These are phyloP conservation scores for Paecilomyces sp. DNA, from an alignment of 2,329 filamentous ascomycete species.

Conservation along the genomic window DNA sequence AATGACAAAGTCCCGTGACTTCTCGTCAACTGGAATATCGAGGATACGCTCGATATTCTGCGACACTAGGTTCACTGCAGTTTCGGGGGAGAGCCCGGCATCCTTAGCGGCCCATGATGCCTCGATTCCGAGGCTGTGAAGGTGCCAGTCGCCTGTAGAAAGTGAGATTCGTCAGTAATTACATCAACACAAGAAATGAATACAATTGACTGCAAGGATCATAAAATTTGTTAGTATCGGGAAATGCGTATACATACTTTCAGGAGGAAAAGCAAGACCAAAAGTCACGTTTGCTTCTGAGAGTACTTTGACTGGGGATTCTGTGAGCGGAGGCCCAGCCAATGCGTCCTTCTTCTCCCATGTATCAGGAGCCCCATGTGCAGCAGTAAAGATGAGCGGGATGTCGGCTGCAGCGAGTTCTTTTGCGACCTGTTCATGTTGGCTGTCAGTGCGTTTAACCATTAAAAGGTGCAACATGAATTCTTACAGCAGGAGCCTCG, in stretches of 20 bases:
- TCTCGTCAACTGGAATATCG: slow-evolving; percentile 19
- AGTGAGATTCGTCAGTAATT: slow-evolving; percentile 27
- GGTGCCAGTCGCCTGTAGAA: slow-evolving; percentile 26
- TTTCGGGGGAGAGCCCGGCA: slow-evolving; percentile 4
- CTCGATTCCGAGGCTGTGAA: slow-evolving; percentile 31
- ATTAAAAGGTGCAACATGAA: neutral
- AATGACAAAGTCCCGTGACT: slow-evolving; percentile 33
- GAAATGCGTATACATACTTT: slow-evolving; percentile 1
- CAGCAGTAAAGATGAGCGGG: slow-evolving; percentile 38
- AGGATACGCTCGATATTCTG: slow-evolving; percentile 38
- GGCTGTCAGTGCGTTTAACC: neutral
- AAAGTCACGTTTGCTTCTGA: slow-evolving; percentile 29
- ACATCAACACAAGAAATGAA: neutral
- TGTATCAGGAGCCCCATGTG: slow-evolving; percentile 21
- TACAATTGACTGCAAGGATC: no score
- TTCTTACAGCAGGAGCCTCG: slow-evolving; percentile 23
- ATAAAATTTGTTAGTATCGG: no score
- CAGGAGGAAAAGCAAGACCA: slow-evolving; percentile 6
- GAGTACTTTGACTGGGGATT: slow-evolving; percentile 32
- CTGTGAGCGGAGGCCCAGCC: slow-evolving; percentile 37
- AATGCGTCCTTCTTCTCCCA: slow-evolving; percentile 34
- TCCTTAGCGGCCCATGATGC: slow-evolving; percentile 7
- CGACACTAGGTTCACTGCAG: slow-evolving; percentile 32
- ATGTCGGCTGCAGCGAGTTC: slow-evolving; percentile 35
- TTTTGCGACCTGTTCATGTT: slow-evolving; percentile 23